Conservation (phyloP, 1,139 yeast species). For the Protomyces inundatus region DNA sequence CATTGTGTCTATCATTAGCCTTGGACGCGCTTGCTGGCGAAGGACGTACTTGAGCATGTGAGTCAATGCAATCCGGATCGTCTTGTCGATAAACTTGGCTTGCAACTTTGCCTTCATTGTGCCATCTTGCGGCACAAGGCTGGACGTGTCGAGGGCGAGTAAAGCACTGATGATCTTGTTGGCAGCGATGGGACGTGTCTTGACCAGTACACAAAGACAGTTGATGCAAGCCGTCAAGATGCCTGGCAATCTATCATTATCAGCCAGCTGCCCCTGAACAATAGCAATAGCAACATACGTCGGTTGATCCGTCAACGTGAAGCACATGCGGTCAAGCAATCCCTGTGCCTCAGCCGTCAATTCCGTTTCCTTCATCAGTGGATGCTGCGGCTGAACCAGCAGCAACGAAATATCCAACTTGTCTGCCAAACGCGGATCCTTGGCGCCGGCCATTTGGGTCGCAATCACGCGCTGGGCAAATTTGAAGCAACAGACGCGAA, state of each 20-base stretch:
- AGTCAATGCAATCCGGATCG: constrained; percentile 39
- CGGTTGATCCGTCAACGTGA: constrained; percentile 51
- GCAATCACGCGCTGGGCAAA: constrained; percentile 67
- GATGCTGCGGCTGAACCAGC: constrained; percentile 59
- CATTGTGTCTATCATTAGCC: constrained; percentile 8
- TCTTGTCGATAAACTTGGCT: constrained; percentile 40
- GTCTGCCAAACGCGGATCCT: constrained; percentile 39
- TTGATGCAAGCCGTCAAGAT: constrained; percentile 40
- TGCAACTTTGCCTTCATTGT: constrained; percentile 36
- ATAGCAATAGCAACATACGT: neutral
- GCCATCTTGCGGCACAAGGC: constrained; percentile 32
- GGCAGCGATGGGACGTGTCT: constrained; percentile 38
- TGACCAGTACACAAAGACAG: constrained; percentile 39
- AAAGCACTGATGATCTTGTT: constrained; percentile 38
- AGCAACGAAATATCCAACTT: constrained; percentile 51
- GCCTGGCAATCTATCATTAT: constrained; percentile 29
- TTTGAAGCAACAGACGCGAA: constrained; percentile 63
- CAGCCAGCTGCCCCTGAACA: no score
- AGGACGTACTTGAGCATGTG: constrained; percentile 34
- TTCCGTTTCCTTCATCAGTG: constrained; percentile 52
- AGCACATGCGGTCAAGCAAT: constrained; percentile 60
- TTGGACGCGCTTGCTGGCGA: neutral
- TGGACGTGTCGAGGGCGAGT: constrained; percentile 38
- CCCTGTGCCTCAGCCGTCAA: constrained; percentile 70
- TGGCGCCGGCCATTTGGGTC: constrained; percentile 55